Evolutionary conservation across 495 filamentous ascomycete species (phyloP), one percentile per base, ranked within the genome.

Genomic region (Trichoderma erinaceum): DNA sequence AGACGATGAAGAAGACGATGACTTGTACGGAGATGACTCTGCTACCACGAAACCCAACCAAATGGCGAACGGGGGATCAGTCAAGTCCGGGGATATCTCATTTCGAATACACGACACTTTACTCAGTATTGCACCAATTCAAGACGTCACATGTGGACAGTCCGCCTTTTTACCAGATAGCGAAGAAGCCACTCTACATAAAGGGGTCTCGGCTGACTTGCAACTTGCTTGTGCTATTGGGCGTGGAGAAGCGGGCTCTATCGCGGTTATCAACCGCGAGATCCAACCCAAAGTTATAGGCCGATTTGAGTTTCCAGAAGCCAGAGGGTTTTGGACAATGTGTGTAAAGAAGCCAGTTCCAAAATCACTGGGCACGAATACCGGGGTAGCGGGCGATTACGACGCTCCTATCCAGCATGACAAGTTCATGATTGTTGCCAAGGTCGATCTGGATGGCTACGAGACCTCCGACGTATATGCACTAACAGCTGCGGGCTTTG

Each of bases 21-120:
- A 88, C 71, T 74, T 86, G 4, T 92, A 92, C 69, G 90, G 88
- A 50, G 92, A 97, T 74, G 92, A 91, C 71, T 71, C 74, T 15
- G 68, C 74, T 2, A 41, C 71, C 2, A 69, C 71, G 11, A 69
- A 71, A 2, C 73, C 76, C 21, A 75, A 74, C 2, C 70, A 75
- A 2, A 64, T 69, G 7, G 66, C 73, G 8, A 73, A 73, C 61
- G 70, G 73, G 43, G 50, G 73, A 68, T 68, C 67, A 38, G 73
- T 70, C 32, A 83, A 81, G 72, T 75, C 82, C 25, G 88, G 86
- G 21, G 87, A 88, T 65, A 90, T 93, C 68, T 79, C 78, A 44
- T 94, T 98, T 70, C 83, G 84, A 65, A 75, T 95, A 35, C 87
- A 94, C 71, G 96, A 98, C 77, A 79, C 78, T 25, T 80, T 98